A percentile compares a stretch with the other conserved stretches of the same genome.
Evolutionary conservation across 306 rosid genomes (phyloP).

Genomic region (Macrotyloma uniflorum): DNA sequence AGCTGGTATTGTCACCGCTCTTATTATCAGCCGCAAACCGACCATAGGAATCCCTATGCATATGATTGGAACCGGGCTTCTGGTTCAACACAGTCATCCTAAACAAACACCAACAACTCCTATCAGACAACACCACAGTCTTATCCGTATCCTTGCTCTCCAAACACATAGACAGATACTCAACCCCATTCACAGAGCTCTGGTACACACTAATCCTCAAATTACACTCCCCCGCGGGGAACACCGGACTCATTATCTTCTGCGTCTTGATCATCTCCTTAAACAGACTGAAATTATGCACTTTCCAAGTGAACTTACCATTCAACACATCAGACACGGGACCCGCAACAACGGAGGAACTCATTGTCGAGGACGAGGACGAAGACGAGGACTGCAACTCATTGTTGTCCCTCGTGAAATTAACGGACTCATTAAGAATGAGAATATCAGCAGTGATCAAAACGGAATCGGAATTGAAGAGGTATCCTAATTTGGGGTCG

Average conservation of each 20-base stretch:
- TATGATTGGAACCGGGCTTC: constrained; percentile 89
- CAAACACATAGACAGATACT: constrained; percentile 95
- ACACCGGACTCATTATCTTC: constrained; percentile 98
- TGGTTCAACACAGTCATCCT: constrained; percentile 96
- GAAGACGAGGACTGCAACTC: constrained; percentile 66
- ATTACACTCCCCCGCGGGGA: constrained; percentile 99
- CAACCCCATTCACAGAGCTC: constrained; percentile 90
- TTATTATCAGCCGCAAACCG: constrained; percentile 96
- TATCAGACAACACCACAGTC: constrained; percentile 78
- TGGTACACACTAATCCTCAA: constrained; percentile 98
- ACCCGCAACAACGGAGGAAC: constrained; percentile 58
- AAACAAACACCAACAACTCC: constrained; percentile 99
- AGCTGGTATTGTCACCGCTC: constrained; percentile 96
- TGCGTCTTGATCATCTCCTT: constrained; percentile 95
- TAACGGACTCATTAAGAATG: constrained; percentile 84
- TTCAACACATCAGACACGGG: constrained; percentile 82
- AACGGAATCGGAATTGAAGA: constrained; percentile 73
- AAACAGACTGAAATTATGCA: constrained; percentile 87
- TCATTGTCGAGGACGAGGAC: constrained; percentile 43
- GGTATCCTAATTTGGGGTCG: constrained; percentile 83
- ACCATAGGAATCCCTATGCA: constrained; percentile 98
- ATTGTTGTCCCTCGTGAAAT: constrained; percentile 81
- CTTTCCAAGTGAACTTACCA: constrained; percentile 99
- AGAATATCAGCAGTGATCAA: constrained; percentile 92
- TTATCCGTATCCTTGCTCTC: constrained; percentile 98